Percentiles rank a stretch among this genome's conserved stretches.
Conservation (phyloP, 2,329 filamentous ascomycete species). For the Drechslerella stenobrocha region DNA sequence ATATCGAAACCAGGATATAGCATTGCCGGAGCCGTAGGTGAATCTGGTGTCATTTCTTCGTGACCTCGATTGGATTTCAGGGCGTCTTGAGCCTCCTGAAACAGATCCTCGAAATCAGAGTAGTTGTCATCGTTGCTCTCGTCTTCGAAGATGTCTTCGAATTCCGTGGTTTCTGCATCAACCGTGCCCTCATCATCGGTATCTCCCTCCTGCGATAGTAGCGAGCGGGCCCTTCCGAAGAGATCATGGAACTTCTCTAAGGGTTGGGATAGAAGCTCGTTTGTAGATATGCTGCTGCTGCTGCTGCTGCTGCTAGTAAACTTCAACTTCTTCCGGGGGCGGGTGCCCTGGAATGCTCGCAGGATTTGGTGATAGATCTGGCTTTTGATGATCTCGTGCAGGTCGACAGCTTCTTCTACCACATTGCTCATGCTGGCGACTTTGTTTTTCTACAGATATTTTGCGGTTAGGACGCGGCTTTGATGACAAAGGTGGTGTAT, state of each 20-base stretch:
- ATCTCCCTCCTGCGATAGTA: slow-evolving; percentile 17
- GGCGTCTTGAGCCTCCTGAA: slow-evolving; percentile 15
- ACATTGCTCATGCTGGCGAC: slow-evolving; percentile 1
- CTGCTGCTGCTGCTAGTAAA: no score
- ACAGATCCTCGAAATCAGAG: slow-evolving; percentile 43
- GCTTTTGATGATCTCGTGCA: slow-evolving; percentile 22
- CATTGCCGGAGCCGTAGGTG: not conserved
- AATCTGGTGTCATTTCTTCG: slow-evolving; percentile 22
- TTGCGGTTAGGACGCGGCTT: no score
- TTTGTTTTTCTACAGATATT: slow-evolving; percentile 23
- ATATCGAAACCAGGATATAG: slow-evolving; percentile 15
- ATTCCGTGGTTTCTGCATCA: slow-evolving; percentile 25
- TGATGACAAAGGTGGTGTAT: no score
- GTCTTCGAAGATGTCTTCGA: slow-evolving; percentile 38
- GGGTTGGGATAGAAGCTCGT: slow-evolving; percentile 28
- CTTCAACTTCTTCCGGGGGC: slow-evolving; percentile 13
- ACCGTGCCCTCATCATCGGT: not conserved
- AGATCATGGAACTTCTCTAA: slow-evolving; percentile 43
- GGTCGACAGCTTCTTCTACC: slow-evolving; percentile 21
- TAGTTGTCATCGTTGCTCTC: slow-evolving; percentile 19
- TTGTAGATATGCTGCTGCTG: slow-evolving; percentile 12
- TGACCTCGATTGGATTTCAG: not conserved
- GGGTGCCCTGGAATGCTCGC: slow-evolving; percentile 20
- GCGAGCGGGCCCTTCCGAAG: slow-evolving; percentile 19
- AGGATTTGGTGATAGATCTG: slow-evolving; percentile 38